These are phyloP conservation scores for Schizophyllum amplum DNA, from an alignment of 1,284 basidiomycete genomes.

Conservation along the genomic window DNA sequence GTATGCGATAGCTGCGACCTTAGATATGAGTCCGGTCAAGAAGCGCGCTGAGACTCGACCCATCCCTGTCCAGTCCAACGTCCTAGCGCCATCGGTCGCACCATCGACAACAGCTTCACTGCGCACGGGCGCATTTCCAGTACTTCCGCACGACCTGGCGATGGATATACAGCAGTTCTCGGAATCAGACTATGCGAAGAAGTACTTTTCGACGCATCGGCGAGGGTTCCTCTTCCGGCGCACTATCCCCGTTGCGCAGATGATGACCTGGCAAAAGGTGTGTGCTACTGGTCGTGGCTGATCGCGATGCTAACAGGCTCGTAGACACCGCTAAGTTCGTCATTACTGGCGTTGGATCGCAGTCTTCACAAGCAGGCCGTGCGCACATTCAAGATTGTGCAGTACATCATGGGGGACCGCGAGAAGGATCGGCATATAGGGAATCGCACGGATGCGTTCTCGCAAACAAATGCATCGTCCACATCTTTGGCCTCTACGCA, in stretches of 20 bases:
- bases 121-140: conserved; percentile 48
- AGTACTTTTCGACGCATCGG: conserved; percentile 84
- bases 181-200: conserved; percentile 73
- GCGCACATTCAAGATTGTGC: conserved; percentile 80
- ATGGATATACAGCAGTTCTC: conserved; percentile 80
- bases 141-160: conserved; percentile 69
- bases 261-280: conserved; percentile 89
- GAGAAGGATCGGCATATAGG: conserved; percentile 56
- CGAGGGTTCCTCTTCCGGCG: conserved; percentile 79
- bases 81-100: conserved; percentile 16
- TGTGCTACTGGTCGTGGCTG: conserved; percentile 9
- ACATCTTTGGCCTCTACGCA: not conserved
- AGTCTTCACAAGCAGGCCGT: conserved; percentile 68
- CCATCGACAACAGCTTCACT: not conserved
- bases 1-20: conserved; percentile 47
- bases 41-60: conserved; percentile 55
- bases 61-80: conserved; percentile 43
- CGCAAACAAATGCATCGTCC: conserved; percentile 31
- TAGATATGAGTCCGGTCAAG: conserved; percentile 67
- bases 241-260: conserved; percentile 69
- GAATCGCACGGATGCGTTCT: conserved; percentile 27
- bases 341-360: conserved; percentile 66
- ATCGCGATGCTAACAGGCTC: conserved; percentile 2
- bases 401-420: conserved; percentile 87
- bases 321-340: conserved; percentile 57